Percentiles rank a stretch among this genome's conserved stretches.
Evolutionary conservation across 768 basidiomycete genomes (phyloP).

Genomic region (Trametes punicea): DNA sequence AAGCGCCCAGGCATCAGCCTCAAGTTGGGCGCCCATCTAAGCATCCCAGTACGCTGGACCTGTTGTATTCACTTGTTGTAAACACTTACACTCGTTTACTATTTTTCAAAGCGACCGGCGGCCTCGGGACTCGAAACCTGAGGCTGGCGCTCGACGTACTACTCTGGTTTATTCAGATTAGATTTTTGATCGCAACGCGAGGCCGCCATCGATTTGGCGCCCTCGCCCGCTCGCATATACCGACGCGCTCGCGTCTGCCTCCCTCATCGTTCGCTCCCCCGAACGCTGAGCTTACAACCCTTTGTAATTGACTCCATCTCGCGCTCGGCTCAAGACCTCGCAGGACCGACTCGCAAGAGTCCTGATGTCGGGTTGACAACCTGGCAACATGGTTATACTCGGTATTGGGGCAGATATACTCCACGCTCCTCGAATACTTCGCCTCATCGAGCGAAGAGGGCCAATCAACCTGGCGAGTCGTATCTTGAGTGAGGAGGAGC

Average conservation of each 20-base stretch:
- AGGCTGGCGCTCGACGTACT: no score
- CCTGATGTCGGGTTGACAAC: not conserved
- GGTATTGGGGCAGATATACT: constrained; percentile 49
- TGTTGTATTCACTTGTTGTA: no score
- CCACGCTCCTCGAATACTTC: constrained; percentile 59
- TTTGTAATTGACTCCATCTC: not conserved
- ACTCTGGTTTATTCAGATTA: no score
- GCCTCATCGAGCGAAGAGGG: constrained; percentile 49
- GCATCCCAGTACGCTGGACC: no score
- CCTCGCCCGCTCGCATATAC: not conserved
- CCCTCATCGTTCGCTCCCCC: not conserved
- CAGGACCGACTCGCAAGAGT: not conserved
- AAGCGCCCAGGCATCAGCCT: not conserved
- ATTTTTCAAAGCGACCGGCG: no score
- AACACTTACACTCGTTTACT: no score
- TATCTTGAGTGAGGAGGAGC: constrained; percentile 55
- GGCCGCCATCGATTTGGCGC: not conserved
- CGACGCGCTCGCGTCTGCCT: not conserved
- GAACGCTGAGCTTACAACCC: not conserved
- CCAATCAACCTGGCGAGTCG: constrained; percentile 49
- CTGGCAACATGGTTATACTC: constrained; percentile 50
- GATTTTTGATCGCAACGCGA: not conserved
- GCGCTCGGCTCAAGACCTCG: no score
- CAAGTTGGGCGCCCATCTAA: no score
- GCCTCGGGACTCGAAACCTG: no score